Evolutionary conservation across 108 stramenopile genomes (phyloP), one percentile per base, ranked within the genome.

Genomic region (Cyclotella baltica): DNA sequence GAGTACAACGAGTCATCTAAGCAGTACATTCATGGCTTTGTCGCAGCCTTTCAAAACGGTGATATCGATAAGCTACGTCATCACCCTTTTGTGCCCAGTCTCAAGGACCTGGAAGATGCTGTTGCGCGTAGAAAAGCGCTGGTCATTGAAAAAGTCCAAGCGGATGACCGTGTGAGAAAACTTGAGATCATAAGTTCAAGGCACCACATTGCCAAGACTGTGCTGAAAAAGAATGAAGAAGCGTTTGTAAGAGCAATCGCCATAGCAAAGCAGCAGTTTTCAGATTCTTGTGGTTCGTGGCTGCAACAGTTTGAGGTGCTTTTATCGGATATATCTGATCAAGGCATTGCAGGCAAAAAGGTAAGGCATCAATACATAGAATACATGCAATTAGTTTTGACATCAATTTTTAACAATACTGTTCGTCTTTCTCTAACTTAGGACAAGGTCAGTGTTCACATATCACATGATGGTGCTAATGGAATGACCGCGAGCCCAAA

Each of bases 111-210:
- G 10, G 80, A 81, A 46, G 69, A 58, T 19, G 68, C 74, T 11
- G 59, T 81, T 31, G 43, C 58, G 8, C 46, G 33, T 9, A 52
- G 80, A 28, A 81, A 81, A 50, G 80, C 73, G 15, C 34, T 37
- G 13, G 47, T 81, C 47, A 76, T 81, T 34, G 80, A 81, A 53
- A 81, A 81, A 57, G 28, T 59, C 13, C 80, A 81, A 43, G 80
- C 74, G 16, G 80, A 81, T 62, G 73, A 75, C 51, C 40, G 80
- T 10, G 74, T 81, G 30, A 68, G 55, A 43, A 81, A 75, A 16
- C 55, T 75, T 0, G 57, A 81, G 59, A 33, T 68, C 9, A 57
- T 75, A 16, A 62, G 52, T 6, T 51, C 46, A 15, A 67, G 75
- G 55, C 47, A 81, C 20, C 25, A 56, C 13, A 63, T 81, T 43